Base-by-base conservation (phyloP, 164 flowering plant species). In the Platanus orientalis region DNA sequence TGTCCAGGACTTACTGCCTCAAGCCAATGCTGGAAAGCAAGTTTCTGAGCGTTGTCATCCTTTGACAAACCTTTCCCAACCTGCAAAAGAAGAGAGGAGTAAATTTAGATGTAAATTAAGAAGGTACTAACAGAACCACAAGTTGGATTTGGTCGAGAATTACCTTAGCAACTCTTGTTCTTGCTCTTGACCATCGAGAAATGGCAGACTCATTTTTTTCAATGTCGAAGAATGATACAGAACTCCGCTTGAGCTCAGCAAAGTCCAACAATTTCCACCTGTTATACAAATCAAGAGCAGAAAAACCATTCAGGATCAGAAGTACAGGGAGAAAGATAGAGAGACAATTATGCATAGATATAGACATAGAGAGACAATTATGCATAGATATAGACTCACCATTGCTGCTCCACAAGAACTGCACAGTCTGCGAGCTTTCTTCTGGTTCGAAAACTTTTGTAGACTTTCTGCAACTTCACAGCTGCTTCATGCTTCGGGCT, bases 11-110 rank as follows among this genome's bases (percentile, higher is more conserved):
- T 73, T 80, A 93, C 98, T 6, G 97, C 98, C 67, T 93, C 98
- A 27, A 93, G 97, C 98, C 97, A 93, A 70, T 93, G 97, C 68
- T 87, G 97, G 50, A 93, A 73, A 57, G 98, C 97, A 64, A 93
- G 97, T 71, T 90, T 84, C 19, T 83, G 82, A 34, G 97, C 97
- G 68, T 86, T 89, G 51, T 80, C 85, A 67, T 89, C 92, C 79
- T 93, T 89, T 0, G 95, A 93, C 57, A 84, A 81, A 58, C 98
- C 98, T 79, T 89, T 94, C 5, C 98, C 97, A 44, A 93, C 97
- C 98, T 93, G 80, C 7, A 64, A 71, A 64, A 39, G 21, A 20
- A 45, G 9, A 45, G 9, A 50, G 23, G 7, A 26, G 21, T 45
- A 32, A 36, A 44, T n/a, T 21, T 32, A 63, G 20, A 30, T 20